Evolutionary conservation across 176 grass and related monocot species (phyloP).

Genomic region (Elaeis guineensis): DNA sequence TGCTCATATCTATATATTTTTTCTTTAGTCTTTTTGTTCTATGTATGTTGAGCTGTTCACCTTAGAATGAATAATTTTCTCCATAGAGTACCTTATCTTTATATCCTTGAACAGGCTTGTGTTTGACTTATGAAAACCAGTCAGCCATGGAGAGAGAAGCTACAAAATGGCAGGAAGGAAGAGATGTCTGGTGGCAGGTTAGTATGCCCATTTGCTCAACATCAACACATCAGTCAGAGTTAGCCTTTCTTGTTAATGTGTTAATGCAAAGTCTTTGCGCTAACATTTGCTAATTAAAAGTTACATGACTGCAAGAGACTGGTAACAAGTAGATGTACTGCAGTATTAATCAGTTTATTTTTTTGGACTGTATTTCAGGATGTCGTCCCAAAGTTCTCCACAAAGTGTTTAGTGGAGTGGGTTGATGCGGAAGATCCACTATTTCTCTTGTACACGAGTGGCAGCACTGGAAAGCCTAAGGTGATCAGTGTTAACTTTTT

Average conservation of each 20-base stretch:
- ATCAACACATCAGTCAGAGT: no score
- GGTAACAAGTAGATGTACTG: no score
- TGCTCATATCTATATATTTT: no score
- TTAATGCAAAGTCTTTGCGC: no score
- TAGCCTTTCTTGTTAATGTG: no score
- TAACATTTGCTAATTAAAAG: no score
- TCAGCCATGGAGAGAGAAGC: slow-evolving; percentile 72
- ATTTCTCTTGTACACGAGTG: slow-evolving; percentile 97
- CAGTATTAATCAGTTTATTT: no score
- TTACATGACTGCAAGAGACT: no score
- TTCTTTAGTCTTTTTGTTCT: no score
- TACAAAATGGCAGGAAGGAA: slow-evolving; percentile 57
- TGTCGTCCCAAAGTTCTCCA: slow-evolving; percentile 61
- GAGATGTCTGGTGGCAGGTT: slow-evolving; percentile 98
- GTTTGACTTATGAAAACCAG: slow-evolving; percentile 82
- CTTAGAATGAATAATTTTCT: slow-evolving; percentile 1
- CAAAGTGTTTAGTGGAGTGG: slow-evolving; percentile 87
- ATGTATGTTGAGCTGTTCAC: no score
- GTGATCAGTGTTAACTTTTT: slow-evolving; percentile 17
- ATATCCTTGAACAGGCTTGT: slow-evolving; percentile 41
- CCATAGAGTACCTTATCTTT: not conserved
- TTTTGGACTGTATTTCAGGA: slow-evolving; percentile 30
- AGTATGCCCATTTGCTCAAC: slow-evolving; percentile 7
- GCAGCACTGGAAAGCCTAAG: slow-evolving; percentile 98
- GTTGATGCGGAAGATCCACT: slow-evolving; percentile 97